Evolutionary conservation across 441 rosid genomes (phyloP).

Genomic region (Euphorbia schlechtendalii): DNA sequence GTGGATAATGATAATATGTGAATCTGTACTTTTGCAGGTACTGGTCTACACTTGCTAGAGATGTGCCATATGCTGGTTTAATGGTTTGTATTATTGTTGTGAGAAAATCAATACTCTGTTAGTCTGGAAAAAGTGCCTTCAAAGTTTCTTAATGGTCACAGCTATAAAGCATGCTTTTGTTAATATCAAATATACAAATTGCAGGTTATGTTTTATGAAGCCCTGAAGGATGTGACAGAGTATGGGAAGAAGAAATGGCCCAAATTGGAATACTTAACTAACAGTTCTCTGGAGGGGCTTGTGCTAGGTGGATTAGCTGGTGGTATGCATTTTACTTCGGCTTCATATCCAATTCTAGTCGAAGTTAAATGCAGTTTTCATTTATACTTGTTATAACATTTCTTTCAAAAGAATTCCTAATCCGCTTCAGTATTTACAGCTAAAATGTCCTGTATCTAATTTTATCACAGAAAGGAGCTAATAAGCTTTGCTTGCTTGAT

Average conservation of each 20-base stretch:
- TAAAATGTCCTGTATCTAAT: constrained; percentile 1
- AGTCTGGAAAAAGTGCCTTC: neutral
- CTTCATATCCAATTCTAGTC: neutral
- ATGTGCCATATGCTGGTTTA: constrained; percentile 90
- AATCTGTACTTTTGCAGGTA: constrained; percentile 44
- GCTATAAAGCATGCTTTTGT: neutral
- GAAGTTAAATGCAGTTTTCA: neutral
- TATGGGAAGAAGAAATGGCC: constrained; percentile 54
- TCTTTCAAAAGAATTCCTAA: neutral
- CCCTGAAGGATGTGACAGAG: constrained; percentile 53
- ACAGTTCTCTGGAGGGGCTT: constrained; percentile 68
- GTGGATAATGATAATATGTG: constrained; percentile 7
- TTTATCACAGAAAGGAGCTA: neutral
- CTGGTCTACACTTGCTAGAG: constrained; percentile 87
- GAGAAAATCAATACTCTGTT: neutral
- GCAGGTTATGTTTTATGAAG: constrained; percentile 88
- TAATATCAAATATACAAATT: constrained; percentile 8
- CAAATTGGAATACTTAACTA: constrained; percentile 33
- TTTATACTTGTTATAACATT: neutral
- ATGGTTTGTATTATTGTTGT: constrained; percentile 44
- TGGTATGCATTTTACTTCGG: constrained; percentile 45
- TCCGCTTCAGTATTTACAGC: neutral
- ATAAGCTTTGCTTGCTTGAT: neutral
- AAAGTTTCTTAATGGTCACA: neutral
- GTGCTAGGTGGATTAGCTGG: constrained; percentile 89